Conservation (phyloP, 1,284 basidiomycete species). For the Cryptococcus sp. region DNA sequence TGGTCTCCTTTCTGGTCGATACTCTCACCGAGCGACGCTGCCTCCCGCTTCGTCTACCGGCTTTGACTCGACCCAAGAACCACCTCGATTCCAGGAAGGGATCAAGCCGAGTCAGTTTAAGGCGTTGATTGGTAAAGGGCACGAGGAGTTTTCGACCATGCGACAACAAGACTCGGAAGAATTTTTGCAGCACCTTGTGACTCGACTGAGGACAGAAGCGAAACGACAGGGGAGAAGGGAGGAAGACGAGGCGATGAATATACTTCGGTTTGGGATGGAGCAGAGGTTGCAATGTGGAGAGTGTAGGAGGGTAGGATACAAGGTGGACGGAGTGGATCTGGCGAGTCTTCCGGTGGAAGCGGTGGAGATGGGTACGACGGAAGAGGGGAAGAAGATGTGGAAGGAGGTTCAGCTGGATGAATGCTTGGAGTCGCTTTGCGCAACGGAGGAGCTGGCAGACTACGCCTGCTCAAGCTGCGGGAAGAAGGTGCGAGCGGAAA, state of each 20-base stretch:
- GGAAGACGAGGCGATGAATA: slow-evolving; percentile 59
- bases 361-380: slow-evolving; percentile 52
- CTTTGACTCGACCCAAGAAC: slow-evolving; percentile 28
- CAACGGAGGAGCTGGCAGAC: slow-evolving; percentile 61
- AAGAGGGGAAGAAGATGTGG: slow-evolving; percentile 60
- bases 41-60: slow-evolving; percentile 30
- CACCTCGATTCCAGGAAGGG: slow-evolving; percentile 70
- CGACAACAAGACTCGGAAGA: slow-evolving; percentile 95
- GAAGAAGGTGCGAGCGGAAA: slow-evolving; percentile 61
- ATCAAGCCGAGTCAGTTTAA: slow-evolving; percentile 83
- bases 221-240: slow-evolving; percentile 50
- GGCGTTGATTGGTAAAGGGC: slow-evolving; percentile 81
- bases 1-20: slow-evolving; percentile 86
- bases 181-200: slow-evolving; percentile 78
- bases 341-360: slow-evolving; percentile 76
- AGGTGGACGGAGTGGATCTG: slow-evolving; percentile 69
- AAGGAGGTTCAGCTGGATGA: slow-evolving; percentile 62
- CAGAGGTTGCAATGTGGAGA: slow-evolving; percentile 75
- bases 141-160: slow-evolving; percentile 95
- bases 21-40: slow-evolving; percentile 60
- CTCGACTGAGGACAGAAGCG: slow-evolving; percentile 60
- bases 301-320: slow-evolving; percentile 85
- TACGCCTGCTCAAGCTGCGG: slow-evolving; percentile 61
- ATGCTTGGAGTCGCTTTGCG: slow-evolving; percentile 65
- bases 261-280: slow-evolving; percentile 78